Percentiles rank a stretch among this genome's conserved stretches.
These are phyloP conservation scores for Handroanthus guayacan DNA, from an alignment of 257 asterid genomes.

Conservation along the genomic window DNA sequence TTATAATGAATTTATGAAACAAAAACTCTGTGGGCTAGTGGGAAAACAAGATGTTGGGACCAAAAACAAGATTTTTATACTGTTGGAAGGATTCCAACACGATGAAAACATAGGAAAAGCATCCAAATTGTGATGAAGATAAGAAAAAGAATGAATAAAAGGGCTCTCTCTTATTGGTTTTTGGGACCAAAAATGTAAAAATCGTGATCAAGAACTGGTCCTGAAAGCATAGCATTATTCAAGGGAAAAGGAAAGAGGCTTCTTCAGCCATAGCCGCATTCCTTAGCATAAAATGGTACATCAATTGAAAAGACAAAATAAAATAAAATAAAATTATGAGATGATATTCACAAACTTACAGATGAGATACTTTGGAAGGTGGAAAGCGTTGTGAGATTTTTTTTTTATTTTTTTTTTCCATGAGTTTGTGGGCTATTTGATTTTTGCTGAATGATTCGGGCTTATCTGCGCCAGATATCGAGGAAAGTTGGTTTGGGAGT, in stretches of 20 bases:
- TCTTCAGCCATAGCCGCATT: constrained; percentile 18
- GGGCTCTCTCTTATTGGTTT: constrained; percentile 34
- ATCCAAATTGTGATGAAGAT: constrained; percentile 37
- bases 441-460: neutral
- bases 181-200: constrained; percentile 42
- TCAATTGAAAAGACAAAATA: neutral
- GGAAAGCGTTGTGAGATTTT: constrained; percentile 9
- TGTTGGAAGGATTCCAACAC: constrained; percentile 47
- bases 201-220: constrained; percentile 43
- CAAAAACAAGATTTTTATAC: constrained; percentile 13
- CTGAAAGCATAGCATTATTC: constrained; percentile 42
- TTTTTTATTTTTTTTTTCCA: neutral
- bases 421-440: too few species aligned
- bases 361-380: constrained; percentile 42
- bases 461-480: neutral
- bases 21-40: neutral
- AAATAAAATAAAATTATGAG: neutral
- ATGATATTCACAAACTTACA: constrained; percentile 40
- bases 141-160: constrained; percentile 45
- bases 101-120: constrained; percentile 31
- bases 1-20: neutral
- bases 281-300: constrained; percentile 21
- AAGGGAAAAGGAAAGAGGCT: constrained; percentile 17
- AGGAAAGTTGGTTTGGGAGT: too few species aligned
- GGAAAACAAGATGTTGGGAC: neutral